A percentile compares a stretch with the other conserved stretches of the same genome.
phyloP scores from a whole-genome alignment of 345 rosid genomes.

The Salix arbutifolia region DNA sequence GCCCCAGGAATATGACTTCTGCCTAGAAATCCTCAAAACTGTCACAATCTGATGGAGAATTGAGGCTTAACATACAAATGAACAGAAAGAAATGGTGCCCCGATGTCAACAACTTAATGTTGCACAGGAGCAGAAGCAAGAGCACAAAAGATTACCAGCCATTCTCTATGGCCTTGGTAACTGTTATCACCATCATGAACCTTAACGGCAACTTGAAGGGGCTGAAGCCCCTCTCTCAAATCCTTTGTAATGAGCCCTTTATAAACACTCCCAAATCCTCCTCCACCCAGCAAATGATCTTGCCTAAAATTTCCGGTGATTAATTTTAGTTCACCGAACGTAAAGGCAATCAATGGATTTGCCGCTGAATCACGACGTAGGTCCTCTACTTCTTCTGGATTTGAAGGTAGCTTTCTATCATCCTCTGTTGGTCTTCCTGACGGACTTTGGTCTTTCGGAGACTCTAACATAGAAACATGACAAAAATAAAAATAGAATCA shows the following conservation, averaged over 20 bases:
- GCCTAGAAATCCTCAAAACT: constrained; percentile 51
- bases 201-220: constrained; percentile 84
- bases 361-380: constrained; percentile 71
- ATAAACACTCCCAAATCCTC: constrained; percentile 92
- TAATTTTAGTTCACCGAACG: constrained; percentile 63
- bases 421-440: constrained; percentile 37
- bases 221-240: constrained; percentile 53
- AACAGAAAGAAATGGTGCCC: neutral
- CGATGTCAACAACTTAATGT: neutral
- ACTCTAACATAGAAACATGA: constrained; percentile 37
- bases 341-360: constrained; percentile 80
- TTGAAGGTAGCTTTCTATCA: constrained; percentile 67
- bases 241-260: constrained; percentile 73
- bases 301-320: constrained; percentile 84
- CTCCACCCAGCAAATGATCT: constrained; percentile 90
- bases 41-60: constrained; percentile 8
- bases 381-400: constrained; percentile 93
- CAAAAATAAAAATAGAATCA: neutral
- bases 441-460: constrained; percentile 54
- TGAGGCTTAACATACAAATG: neutral
- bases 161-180: constrained; percentile 91
- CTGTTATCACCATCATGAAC: constrained; percentile 96
- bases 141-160: constrained; percentile 65
- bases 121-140: neutral
- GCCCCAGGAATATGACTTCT: constrained; percentile 94